Conservation (phyloP, 495 filamentous ascomycete species). For the Xylaria acuta region DNA sequence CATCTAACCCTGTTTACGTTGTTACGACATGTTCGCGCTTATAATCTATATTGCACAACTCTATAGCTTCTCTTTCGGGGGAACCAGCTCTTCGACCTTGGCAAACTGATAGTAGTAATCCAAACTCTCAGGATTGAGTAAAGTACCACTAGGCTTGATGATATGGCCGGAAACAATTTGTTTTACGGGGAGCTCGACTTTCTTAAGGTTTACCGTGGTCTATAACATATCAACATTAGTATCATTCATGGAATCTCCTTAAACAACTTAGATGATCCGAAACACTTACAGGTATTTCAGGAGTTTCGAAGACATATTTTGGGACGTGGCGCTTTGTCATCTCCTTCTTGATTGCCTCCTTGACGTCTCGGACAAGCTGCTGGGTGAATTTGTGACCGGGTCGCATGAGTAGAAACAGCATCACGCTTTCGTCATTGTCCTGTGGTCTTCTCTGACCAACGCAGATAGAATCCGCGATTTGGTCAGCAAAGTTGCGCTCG, state of each 20-base stretch:
- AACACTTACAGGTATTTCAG: conserved; percentile 76
- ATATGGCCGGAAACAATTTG: conserved; percentile 78
- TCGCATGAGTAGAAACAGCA: conserved; percentile 78
- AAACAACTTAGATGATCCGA: conserved; percentile 13
- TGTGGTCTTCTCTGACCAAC: conserved; percentile 74
- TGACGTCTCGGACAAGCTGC: conserved; percentile 65
- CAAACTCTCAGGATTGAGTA: conserved; percentile 76
- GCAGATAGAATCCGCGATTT: conserved; percentile 71
- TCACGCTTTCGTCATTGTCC: conserved; percentile 75
- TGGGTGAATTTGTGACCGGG: conserved; percentile 60
- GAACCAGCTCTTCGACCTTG: conserved; percentile 69
- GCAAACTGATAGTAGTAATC: conserved; percentile 84
- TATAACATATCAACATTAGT: conserved; percentile 37
- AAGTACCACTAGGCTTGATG: conserved; percentile 77
- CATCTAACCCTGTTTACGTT: not conserved
- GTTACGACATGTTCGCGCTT: not conserved
- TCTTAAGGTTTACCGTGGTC: conserved; percentile 85
- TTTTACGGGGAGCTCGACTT: conserved; percentile 85
- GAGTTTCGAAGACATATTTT: conserved; percentile 77
- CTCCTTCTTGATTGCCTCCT: conserved; percentile 65
- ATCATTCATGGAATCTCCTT: not conserved
- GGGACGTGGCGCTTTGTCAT: conserved; percentile 78
- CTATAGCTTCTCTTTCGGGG: conserved; percentile 19
- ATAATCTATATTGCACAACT: not conserved
- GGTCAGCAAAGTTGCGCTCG: conserved; percentile 66